phyloP scores from a whole-genome alignment of 176 grass and related monocot genomes.

The Carex scoparia region DNA sequence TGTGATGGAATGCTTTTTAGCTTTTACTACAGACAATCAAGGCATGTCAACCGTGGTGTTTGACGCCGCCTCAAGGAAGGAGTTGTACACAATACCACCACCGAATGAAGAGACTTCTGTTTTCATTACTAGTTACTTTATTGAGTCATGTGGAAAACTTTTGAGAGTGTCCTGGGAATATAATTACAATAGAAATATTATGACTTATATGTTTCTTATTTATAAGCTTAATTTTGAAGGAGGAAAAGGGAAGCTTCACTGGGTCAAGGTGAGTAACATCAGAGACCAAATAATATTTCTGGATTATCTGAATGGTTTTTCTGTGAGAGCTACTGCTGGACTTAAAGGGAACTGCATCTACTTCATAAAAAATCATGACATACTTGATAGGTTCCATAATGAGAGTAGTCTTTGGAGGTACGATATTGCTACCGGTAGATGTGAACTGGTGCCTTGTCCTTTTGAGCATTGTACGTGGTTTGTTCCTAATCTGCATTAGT shows the following conservation, averaged over 20 bases:
- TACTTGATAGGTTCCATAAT: background rate
- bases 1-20: background rate
- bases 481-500: background rate
- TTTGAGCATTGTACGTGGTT: background rate
- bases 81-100: background rate
- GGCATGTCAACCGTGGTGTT: background rate
- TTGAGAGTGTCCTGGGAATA: background rate
- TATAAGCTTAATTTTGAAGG: background rate
- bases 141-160: background rate
- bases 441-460: background rate
- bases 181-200: background rate
- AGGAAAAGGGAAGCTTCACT: background rate
- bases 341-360: conserved; percentile 6
- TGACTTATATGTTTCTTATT: background rate
- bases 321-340: background rate
- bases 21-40: background rate
- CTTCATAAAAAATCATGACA: background rate
- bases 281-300: background rate
- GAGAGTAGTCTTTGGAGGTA: background rate
- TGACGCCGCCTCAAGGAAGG: background rate
- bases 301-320: background rate
- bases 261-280: background rate
- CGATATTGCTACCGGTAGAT: background rate
- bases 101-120: background rate
- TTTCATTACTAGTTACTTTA: background rate